These are phyloP conservation scores for Phialophora macrospora DNA, from an alignment of 2,329 filamentous ascomycete genomes.

Conservation along the genomic window DNA sequence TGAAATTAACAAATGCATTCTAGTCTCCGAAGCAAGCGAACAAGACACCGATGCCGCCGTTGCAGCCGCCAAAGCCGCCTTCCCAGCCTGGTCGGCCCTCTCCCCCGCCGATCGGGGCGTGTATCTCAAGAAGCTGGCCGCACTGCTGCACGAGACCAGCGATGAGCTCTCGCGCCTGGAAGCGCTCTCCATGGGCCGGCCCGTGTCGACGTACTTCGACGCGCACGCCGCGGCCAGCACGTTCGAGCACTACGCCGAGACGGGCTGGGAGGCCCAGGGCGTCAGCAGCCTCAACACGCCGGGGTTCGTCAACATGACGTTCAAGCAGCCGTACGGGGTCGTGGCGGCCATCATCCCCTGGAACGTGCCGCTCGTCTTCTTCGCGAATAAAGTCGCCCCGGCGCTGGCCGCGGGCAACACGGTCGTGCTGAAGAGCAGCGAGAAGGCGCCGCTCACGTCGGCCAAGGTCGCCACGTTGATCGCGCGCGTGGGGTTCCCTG, in stretches of 20 bases:
- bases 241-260: slow-evolving; percentile 34
- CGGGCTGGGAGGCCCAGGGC: slow-evolving; percentile 38
- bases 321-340: slow-evolving; percentile 35
- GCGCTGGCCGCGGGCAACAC: slow-evolving; percentile 47
- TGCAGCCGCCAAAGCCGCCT: slow-evolving; percentile 46
- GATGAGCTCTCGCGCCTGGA: slow-evolving; percentile 46
- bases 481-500: slow-evolving; percentile 74
- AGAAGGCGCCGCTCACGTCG: slow-evolving; percentile 42
- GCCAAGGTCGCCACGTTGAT: slow-evolving; percentile 66
- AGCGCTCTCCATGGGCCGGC: slow-evolving; percentile 46
- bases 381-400: slow-evolving; percentile 49
- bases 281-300: slow-evolving; percentile 34
- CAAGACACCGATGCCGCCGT: slow-evolving; percentile 47
- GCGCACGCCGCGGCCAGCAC: slow-evolving; percentile 24
- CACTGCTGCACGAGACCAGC: slow-evolving; percentile 41
- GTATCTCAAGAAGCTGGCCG: slow-evolving; percentile 45
- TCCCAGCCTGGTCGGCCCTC: slow-evolving; percentile 48
- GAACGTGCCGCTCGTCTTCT: slow-evolving; percentile 58
- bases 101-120: slow-evolving; percentile 42
- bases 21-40: slow-evolving; percentile 44
- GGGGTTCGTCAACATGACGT: slow-evolving; percentile 34
- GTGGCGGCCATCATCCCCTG: slow-evolving; percentile 63
- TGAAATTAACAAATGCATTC: too few species aligned
- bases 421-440: slow-evolving; percentile 41
- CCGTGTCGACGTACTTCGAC: slow-evolving; percentile 35